Evolutionary conservation across 169 alveolate genomes (phyloP), one percentile per base, ranked within the genome.

Genomic region (Eimeria acervulina): DNA sequence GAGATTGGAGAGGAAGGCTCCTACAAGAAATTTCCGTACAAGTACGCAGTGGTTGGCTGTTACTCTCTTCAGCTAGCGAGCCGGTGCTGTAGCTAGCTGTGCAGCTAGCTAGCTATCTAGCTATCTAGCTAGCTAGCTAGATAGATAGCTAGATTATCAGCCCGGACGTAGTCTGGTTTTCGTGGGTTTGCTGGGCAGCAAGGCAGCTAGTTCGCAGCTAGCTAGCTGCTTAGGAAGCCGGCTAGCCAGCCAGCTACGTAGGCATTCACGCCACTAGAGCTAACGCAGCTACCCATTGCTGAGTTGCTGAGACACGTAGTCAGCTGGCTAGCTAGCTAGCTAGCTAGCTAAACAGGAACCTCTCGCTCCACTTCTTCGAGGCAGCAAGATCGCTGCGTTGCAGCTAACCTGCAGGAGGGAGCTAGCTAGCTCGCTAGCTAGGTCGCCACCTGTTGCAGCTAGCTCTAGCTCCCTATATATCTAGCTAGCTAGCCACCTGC

Each of bases 1-100:
- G 99, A 98, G 76, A 94, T 97, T 42, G 99, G 98, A 70, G 98
- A 98, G 83, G 87, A 47, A 23, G 78, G 97, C 26, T 85, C 97
- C 36, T 97, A 76, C 84, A 92, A 78, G 81, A 76, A 55, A 17
- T 70, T 92, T 12, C 95, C 95, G 40, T 92, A 55, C 70, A 51
- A 87, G 95, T 92, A 19, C 88, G 15, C 59, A 40, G 21, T 38
- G 8, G 15, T 4, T 38, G 17, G 15, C 40, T n/a, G 44, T 36
- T 1, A 13, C 47, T 21, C 15, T 15, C 80, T 68, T 68, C 42
- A 31, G 80, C 42, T 68, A 36, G 80, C 80, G 26, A 68, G 80
- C 80, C 21, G n/a, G 44, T 36, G 68, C 59, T 51, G 59, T 44
- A 68, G 80, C 44, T 68, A 68, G 80, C 47, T n/a, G 42, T 10